A percentile compares a stretch with the other conserved stretches of the same genome.
Conservation (phyloP, 306 rosid genomes). For the Trifolium fragiferum region DNA sequence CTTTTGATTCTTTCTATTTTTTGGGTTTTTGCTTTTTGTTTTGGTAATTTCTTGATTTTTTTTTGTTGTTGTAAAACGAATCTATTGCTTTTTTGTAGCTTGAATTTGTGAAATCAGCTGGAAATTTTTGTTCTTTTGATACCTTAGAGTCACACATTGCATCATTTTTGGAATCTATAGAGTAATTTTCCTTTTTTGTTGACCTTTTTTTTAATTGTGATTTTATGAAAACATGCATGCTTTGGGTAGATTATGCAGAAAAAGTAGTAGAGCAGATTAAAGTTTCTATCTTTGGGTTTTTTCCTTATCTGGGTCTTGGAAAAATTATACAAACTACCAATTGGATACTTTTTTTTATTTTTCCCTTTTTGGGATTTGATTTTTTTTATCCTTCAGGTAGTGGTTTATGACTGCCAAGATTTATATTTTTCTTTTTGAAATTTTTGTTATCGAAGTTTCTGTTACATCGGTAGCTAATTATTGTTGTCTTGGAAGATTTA, state of each 20-base stretch:
- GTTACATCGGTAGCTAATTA: conserved; percentile 51
- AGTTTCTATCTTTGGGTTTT: conserved; percentile 43
- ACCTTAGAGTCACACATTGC: conserved; percentile 42
- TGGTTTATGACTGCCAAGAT: neutral
- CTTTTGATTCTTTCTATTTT: neutral
- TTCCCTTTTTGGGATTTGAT: neutral
- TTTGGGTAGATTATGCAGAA: conserved; percentile 36
- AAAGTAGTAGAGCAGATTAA: neutral
- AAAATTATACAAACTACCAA: conserved; percentile 25
- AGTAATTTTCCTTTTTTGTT: conserved; percentile 29
- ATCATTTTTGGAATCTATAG: conserved; percentile 41
- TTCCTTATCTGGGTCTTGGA: conserved; percentile 41
- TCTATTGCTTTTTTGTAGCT: conserved; percentile 43
- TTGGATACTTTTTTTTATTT: neutral
- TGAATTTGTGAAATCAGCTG: conserved; percentile 37
- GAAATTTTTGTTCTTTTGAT: conserved; percentile 29
- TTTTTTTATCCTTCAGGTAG: neutral
- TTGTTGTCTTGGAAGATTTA: conserved; percentile 34
- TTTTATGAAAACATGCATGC: conserved; percentile 23
- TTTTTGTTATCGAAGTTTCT: conserved; percentile 39
- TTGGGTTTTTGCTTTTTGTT: neutral
- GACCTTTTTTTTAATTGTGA: neutral
- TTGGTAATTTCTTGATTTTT: conserved; percentile 17
- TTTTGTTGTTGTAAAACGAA: conserved; percentile 40
- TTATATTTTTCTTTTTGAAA: neutral